Percentiles rank a stretch among this genome's conserved stretches.
Evolutionary conservation across 352 stramenopile genomes (phyloP).

Genomic region (Phytophthora sojae): DNA sequence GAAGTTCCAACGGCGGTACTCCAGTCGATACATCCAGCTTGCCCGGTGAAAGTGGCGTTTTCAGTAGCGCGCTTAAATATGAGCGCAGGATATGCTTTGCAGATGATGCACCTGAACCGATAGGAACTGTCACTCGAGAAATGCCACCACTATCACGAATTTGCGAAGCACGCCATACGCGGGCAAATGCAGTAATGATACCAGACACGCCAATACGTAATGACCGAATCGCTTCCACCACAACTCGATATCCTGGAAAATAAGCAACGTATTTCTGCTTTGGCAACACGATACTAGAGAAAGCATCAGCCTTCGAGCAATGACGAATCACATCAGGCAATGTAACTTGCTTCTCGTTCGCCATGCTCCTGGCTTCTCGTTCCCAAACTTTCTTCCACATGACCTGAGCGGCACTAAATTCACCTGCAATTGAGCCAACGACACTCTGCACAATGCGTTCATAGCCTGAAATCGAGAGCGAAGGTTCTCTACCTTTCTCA

Average conservation of each 20-base stretch:
- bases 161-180: conserved; percentile 18
- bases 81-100: conserved; percentile 29
- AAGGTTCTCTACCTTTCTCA: neutral
- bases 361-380: conserved; percentile 33
- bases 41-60: neutral
- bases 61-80: conserved; percentile 40
- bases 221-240: conserved; percentile 27
- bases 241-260: conserved; percentile 38
- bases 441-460: conserved; percentile 17
- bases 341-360: conserved; percentile 11
- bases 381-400: conserved; percentile 51
- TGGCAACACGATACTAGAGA: conserved; percentile 21
- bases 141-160: neutral
- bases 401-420: conserved; percentile 3
- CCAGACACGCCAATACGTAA: conserved; percentile 14
- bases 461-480: conserved; percentile 22
- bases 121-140: neutral
- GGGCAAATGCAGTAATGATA: conserved; percentile 32
- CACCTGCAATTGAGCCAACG: neutral
- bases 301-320: conserved; percentile 47
- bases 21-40: neutral
- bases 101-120: neutral
- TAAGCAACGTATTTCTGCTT: conserved; percentile 5
- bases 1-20: conserved; percentile 19
- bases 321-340: conserved; percentile 39